Evolutionary conservation across 2,329 filamentous ascomycete species (phyloP).

Genomic region (Bimuria novae-zelandiae): DNA sequence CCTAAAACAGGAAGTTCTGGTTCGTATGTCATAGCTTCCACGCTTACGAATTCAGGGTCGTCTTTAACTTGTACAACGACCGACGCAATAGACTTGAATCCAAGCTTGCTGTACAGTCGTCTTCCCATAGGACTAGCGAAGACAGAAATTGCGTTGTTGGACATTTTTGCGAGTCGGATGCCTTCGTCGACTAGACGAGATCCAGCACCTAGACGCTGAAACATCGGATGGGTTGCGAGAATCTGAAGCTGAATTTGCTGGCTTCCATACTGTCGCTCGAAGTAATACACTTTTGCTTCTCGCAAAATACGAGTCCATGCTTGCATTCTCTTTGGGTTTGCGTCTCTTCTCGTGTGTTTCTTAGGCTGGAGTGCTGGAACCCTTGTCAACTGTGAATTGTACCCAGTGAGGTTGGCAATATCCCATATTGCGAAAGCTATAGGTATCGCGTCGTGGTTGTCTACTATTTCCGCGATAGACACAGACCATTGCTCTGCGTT

Average conservation of each 20-base stretch:
- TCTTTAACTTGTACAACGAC: constrained; percentile 8
- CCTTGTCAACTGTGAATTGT: background rate
- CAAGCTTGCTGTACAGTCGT: constrained; percentile 13
- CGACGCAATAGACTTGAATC: constrained; percentile 11
- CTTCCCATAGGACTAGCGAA: constrained; percentile 22
- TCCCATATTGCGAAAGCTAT: constrained; percentile 18
- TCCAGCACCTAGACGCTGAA: constrained; percentile 11
- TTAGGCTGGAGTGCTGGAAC: background rate
- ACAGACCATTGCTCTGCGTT: constrained; percentile 7
- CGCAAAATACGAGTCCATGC: constrained; percentile 7
- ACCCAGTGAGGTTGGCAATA: background rate
- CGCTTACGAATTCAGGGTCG: constrained; percentile 11
- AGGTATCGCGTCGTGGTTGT: background rate
- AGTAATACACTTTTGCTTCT: constrained; percentile 7
- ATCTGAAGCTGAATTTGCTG: constrained; percentile 16
- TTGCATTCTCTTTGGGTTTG: constrained; percentile 9
- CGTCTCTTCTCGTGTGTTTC: constrained; percentile 6
- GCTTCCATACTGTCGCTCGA: constrained; percentile 10
- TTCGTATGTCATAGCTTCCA: constrained; percentile 14
- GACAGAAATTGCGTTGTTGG: constrained; percentile 9
- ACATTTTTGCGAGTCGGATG: constrained; percentile 6
- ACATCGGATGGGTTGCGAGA: constrained; percentile 17
- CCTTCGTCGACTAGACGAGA: constrained; percentile 13
- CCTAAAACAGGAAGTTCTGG: background rate
- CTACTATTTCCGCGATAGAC: constrained; percentile 7